Evolutionary conservation across 768 basidiomycete genomes (phyloP).

Genomic region (Sporobolomyces roseus): DNA sequence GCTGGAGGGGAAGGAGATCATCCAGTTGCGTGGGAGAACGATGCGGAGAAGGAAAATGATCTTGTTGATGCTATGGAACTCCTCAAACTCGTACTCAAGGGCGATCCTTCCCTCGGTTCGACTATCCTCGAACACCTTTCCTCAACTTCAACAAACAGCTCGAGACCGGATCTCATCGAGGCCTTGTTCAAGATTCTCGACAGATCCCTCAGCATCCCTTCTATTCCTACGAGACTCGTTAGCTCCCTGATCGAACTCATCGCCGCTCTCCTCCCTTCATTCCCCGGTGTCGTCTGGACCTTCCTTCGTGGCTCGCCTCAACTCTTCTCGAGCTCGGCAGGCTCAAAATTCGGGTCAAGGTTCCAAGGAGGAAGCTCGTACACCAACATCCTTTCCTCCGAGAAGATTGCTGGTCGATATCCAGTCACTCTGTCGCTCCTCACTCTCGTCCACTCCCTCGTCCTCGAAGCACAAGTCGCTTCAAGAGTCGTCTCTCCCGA

Average conservation of each 20-base stretch:
- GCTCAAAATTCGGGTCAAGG: not conserved
- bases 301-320: constrained; percentile 74
- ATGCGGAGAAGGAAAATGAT: constrained; percentile 60
- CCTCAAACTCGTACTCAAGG: constrained; percentile 67
- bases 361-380: constrained; percentile 49
- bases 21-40: constrained; percentile 57
- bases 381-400: constrained; percentile 55
- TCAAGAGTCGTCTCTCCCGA: constrained; percentile 56
- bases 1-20: constrained; percentile 46
- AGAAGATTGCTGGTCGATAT: constrained; percentile 69
- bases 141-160: constrained; percentile 53
- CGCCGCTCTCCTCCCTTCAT: constrained; percentile 67
- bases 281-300: constrained; percentile 81
- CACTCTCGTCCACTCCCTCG: constrained; percentile 68
- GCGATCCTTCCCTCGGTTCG: constrained; percentile 62
- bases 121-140: constrained; percentile 65
- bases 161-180: constrained; percentile 70
- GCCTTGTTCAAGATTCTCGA: constrained; percentile 76
- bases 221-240: constrained; percentile 22
- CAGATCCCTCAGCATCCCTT: constrained; percentile 58
- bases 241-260: constrained; percentile 67
- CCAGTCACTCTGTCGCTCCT: constrained; percentile 77
- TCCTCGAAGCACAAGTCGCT: constrained; percentile 66
- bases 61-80: constrained; percentile 74
- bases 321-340: constrained; percentile 58